Evolutionary conservation across 768 basidiomycete species (phyloP), one percentile per base, ranked within the genome.

Genomic region (Boletellus emodensis): DNA sequence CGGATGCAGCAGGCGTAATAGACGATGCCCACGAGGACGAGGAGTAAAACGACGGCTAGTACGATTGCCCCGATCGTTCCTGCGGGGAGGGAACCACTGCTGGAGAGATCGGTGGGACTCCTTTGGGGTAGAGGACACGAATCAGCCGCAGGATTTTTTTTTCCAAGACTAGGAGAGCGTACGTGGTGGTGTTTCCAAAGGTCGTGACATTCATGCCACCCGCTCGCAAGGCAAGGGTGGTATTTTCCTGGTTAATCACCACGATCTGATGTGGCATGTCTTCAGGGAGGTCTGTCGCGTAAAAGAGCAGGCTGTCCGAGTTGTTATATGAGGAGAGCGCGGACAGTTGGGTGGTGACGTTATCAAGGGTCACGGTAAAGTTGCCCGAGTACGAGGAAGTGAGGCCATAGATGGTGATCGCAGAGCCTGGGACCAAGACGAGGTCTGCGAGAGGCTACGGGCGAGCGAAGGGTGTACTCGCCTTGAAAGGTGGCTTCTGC

Each of bases 61-160:
- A 75, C 76, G 28, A 86, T 70, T 0, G 85, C 87, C 17, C 85
- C 85, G 47, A 87, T 80, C 2, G 85, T 82, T 38, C 86, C 84
- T 52, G 69, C 69, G 2, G 78, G 52, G 17, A 74, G 67, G 1
- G 73, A 66, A 32, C 44, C 46, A 30, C 49, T 44, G 34, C 49
- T 51, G 4, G 57, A 50, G 6, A 56, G 35, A 44, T 46, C 52
- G 37, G 65, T 46, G 10, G 58, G 50, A 48, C 54, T 51, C 33
- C 62, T 61, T 53, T 33, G 36, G n/a, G 28, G 15, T 12, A 52
- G n/a, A 30, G 15, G 12, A 52, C 2, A 53, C 7, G 17, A n/a
- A 48, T 59, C 34, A 61, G 44, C 28, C 8, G 6, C 7, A 7
- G 34, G 24, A 13, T 24, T 36, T 4, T 1, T 33, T 8, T 39